A percentile compares a stretch with the other conserved stretches of the same genome.
These are phyloP conservation scores for Penicillium silybi DNA, from an alignment of 495 filamentous ascomycete species.

Conservation along the genomic window DNA sequence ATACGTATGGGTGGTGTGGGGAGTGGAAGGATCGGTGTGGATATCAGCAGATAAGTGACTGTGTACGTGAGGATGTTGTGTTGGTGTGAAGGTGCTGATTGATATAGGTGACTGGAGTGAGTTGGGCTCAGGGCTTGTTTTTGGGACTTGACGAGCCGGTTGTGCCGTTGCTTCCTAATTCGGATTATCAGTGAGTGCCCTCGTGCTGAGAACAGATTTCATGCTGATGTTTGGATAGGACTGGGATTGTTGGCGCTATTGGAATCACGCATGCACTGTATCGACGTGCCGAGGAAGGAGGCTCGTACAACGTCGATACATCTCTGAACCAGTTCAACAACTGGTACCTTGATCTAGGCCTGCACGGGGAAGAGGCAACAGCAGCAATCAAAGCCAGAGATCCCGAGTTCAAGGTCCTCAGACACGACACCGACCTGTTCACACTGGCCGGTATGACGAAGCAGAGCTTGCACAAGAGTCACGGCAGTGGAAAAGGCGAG, in stretches of 20 bases:
- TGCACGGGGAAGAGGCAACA: not conserved
- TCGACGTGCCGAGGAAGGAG: not conserved
- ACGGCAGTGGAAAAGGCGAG: not conserved
- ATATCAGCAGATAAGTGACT: slow-evolving; percentile 55
- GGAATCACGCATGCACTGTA: not conserved
- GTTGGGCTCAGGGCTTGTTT: not conserved
- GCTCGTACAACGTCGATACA: not conserved
- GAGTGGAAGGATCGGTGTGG: slow-evolving; percentile 48
- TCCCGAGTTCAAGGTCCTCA: not conserved
- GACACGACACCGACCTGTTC: not conserved
- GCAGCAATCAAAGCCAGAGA: not conserved
- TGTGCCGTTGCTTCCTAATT: not conserved
- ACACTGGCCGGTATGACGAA: not conserved
- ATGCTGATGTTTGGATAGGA: not conserved
- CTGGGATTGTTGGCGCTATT: not conserved
- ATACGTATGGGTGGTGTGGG: slow-evolving; percentile 56
- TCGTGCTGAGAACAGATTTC: not conserved
- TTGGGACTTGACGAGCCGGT: not conserved
- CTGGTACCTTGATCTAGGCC: not conserved
- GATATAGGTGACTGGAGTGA: not conserved
- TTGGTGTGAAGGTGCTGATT: not conserved
- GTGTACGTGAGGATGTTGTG: not conserved
- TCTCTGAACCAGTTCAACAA: not conserved
- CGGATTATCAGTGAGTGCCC: not conserved
- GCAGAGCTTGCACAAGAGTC: not conserved